Conservation (phyloP, 768 basidiomycete genomes). For the Wakefieldia striispora region DNA sequence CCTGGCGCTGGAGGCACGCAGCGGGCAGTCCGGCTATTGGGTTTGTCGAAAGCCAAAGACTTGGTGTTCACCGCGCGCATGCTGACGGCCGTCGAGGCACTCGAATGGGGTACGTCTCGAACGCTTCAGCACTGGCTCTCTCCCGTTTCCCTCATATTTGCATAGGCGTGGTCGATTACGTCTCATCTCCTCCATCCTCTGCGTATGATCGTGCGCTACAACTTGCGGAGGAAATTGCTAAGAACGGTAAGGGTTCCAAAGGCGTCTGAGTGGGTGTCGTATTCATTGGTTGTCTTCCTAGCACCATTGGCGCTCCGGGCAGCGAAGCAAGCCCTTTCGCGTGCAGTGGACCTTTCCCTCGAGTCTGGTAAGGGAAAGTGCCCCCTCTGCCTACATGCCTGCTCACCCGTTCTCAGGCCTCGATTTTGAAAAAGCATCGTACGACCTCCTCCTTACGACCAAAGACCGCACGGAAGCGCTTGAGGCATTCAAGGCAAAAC, state of each 20-base stretch:
- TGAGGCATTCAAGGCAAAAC: conserved; percentile 82
- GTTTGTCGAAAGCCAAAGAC: conserved; percentile 79
- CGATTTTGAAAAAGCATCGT: conserved; percentile 87
- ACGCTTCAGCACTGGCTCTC: no score
- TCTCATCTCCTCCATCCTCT: conserved; percentile 56
- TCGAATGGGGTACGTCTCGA: conserved; percentile 56
- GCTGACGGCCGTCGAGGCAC: conserved; percentile 64
- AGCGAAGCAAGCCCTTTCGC: conserved; percentile 82
- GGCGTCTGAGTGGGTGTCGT: background rate
- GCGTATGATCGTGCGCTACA: conserved; percentile 70
- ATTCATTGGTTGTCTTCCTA: conserved; percentile 25
- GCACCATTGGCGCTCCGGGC: conserved; percentile 87
- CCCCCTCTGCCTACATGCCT: background rate
- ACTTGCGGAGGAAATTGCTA: conserved; percentile 67
- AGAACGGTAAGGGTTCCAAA: conserved; percentile 47
- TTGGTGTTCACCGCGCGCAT: conserved; percentile 80
- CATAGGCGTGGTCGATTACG: conserved; percentile 79
- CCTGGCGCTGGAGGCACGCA: conserved; percentile 92
- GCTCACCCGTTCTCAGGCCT: conserved; percentile 49
- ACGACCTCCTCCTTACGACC: conserved; percentile 72
- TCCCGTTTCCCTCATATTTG: conserved; percentile 1
- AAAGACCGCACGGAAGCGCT: conserved; percentile 83
- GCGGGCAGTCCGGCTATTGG: conserved; percentile 72
- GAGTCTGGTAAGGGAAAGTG: conserved; percentile 55
- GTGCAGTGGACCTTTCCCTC: conserved; percentile 73